Conservation (phyloP, 768 basidiomycete species). For the Trametes gibbosa region DNA sequence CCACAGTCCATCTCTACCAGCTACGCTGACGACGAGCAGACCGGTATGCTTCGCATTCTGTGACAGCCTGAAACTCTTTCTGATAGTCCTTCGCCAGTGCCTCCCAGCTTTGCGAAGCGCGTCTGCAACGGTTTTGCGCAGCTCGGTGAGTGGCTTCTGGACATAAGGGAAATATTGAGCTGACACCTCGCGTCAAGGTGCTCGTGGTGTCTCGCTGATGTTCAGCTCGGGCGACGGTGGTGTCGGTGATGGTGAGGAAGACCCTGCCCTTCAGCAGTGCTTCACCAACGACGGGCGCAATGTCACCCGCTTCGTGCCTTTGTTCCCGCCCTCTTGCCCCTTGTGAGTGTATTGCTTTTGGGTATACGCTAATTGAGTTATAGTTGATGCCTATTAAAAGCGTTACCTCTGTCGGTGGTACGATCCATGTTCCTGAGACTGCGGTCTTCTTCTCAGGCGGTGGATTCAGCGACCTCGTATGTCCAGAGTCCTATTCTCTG, state of each 20-base stretch:
- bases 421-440: conserved; percentile 54
- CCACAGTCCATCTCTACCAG: conserved; percentile 69
- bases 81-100: conserved; percentile 39
- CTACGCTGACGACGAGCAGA: conserved; percentile 73
- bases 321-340: conserved; percentile 58
- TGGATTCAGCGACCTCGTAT: conserved; percentile 68
- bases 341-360: conserved; percentile 29
- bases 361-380: background rate
- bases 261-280: conserved; percentile 54
- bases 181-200: conserved; percentile 38
- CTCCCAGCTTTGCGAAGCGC: conserved; percentile 53
- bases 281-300: conserved; percentile 58
- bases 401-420: conserved; percentile 73
- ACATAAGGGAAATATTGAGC: background rate
- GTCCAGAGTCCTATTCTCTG: conserved; percentile 21
- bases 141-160: conserved; percentile 43
- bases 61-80: conserved; percentile 34
- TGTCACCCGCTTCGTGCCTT: conserved; percentile 45
- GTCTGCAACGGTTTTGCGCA: conserved; percentile 62
- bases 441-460: conserved; percentile 65
- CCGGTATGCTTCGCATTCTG: conserved; percentile 42
- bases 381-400: conserved; percentile 31
- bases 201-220: conserved; percentile 60
- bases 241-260: conserved; percentile 58
- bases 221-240: conserved; percentile 70